Base-by-base conservation (phyloP, 345 rosid genomes). In the Salix koriyanagi region DNA sequence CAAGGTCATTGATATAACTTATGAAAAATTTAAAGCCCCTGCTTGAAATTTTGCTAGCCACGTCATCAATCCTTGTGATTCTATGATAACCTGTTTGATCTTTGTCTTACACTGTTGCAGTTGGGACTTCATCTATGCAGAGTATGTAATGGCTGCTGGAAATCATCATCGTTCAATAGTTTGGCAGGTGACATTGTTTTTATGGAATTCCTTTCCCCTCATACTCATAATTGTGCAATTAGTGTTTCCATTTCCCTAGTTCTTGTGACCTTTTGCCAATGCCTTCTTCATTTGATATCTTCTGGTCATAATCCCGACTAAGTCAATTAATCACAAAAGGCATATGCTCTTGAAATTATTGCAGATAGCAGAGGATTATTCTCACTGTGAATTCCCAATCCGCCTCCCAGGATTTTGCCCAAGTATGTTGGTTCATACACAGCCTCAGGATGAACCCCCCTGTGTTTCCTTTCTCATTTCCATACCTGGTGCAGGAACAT, bases 341-440 rank as follows among this genome's bases (percentile, higher is more conserved):
- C 28, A 16, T 56, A 23, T 48, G 25, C 28, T 75, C 48, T 80
- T 19, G 52, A 69, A 23, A 70, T 75, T 77, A 65, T 52, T 64
- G 65, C 90, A 96, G 99, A 96, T 96, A 80, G 99, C 98, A 15
- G 98, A 96, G 83, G 99, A 96, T 85, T 96, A 94, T 85, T 96
- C 98, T 77, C 92, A 89, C 52, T 90, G 97, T 76, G 98, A 93
- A 82, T 94, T 96, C 87, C 86, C 93, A 36, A 91, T 96, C 79
- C 99, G 98, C 77, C 94, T 96, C 60, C 99, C 99, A 34, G 99
- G 99, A 79, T 96, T 93, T 85, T 96, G 99, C 76, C 99, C 99
- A 85, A 96, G 99, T 93, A 91, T 80, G 94, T 80, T 69, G 11
- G 2, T 54, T 74, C 60, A 72, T 5, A 26, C 44, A 61, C 54